phyloP scores from a whole-genome alignment of 2,329 filamentous ascomycete species.

The Celoporthe dispersa region DNA sequence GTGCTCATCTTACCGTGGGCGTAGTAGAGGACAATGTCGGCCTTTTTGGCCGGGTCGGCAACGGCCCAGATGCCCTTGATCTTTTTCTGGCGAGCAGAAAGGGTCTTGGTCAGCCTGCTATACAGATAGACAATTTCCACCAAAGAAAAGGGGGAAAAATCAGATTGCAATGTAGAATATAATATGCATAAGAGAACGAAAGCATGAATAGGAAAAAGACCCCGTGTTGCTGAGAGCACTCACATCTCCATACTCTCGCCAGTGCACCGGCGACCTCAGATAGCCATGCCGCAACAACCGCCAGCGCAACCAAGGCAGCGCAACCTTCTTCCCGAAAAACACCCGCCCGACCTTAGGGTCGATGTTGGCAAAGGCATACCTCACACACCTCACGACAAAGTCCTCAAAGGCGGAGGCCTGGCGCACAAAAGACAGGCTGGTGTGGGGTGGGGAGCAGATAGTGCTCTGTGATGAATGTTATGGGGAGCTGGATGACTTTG shows the following conservation, averaged over 20 bases:
- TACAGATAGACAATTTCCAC: not conserved
- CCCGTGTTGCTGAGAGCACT: conserved; percentile 29
- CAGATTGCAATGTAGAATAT: no score
- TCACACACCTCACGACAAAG: conserved; percentile 75
- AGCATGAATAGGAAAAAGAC: conserved; percentile 3
- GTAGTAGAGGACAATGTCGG: conserved; percentile 83
- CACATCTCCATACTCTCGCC: conserved; percentile 60
- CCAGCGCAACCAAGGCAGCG: conserved; percentile 75
- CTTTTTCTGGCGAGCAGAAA: conserved; percentile 40
- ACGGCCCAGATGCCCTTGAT: conserved; percentile 74
- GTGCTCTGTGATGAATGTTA: conserved; percentile 61
- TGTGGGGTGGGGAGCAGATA: conserved; percentile 50
- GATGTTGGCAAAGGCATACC: conserved; percentile 76
- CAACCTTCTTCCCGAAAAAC: conserved; percentile 77
- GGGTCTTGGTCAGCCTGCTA: not conserved
- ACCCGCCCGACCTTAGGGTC: conserved; percentile 71
- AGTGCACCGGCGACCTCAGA: conserved; percentile 63
- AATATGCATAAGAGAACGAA: no score
- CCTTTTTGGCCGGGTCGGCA: conserved; percentile 60
- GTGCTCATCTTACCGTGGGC: conserved; percentile 64
- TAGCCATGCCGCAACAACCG: conserved; percentile 76
- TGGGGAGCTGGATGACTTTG: conserved; percentile 62
- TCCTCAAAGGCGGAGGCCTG: conserved; percentile 77
- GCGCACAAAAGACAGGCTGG: conserved; percentile 69
- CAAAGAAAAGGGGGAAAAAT: not conserved